Evolutionary conservation across 2,329 filamentous ascomycete species (phyloP).

Genomic region (Didymella exigua): DNA sequence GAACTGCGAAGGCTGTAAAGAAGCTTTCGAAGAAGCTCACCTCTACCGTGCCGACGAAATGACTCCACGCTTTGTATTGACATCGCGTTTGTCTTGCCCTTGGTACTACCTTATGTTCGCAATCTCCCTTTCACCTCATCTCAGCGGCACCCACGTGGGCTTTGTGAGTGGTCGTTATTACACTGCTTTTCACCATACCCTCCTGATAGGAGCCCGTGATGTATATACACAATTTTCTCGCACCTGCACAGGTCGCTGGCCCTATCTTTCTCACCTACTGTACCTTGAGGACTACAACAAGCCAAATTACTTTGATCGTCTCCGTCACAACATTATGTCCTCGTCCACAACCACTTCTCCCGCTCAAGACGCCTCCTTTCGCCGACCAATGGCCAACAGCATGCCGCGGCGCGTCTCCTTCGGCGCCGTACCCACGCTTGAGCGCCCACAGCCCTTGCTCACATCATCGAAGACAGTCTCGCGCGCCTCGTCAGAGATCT

Average conservation of each 20-base stretch:
- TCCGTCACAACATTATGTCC: not conserved
- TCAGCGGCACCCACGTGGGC: not conserved
- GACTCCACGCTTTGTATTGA: not conserved
- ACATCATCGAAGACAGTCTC: not conserved
- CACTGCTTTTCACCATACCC: not conserved
- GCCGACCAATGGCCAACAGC: not conserved
- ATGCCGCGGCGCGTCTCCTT: not conserved
- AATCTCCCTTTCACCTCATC: not conserved
- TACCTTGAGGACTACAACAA: no score
- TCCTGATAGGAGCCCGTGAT: not conserved
- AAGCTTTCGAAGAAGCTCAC: not conserved
- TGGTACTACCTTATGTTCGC: no score
- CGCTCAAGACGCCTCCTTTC: not conserved
- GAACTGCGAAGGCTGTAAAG: not conserved
- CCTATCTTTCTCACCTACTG: not conserved
- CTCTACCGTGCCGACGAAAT: not conserved
- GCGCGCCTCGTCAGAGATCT: not conserved
- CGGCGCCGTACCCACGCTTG: not conserved
- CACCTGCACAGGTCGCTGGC: not conserved
- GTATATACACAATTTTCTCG: not conserved
- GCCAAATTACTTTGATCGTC: not conserved
- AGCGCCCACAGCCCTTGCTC: not conserved
- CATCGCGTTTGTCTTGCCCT: not conserved
- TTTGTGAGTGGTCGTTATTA: not conserved
- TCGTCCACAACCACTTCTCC: not conserved